These are phyloP conservation scores for Bipolaris gigantea DNA, from an alignment of 2,329 filamentous ascomycete species.

Conservation along the genomic window DNA sequence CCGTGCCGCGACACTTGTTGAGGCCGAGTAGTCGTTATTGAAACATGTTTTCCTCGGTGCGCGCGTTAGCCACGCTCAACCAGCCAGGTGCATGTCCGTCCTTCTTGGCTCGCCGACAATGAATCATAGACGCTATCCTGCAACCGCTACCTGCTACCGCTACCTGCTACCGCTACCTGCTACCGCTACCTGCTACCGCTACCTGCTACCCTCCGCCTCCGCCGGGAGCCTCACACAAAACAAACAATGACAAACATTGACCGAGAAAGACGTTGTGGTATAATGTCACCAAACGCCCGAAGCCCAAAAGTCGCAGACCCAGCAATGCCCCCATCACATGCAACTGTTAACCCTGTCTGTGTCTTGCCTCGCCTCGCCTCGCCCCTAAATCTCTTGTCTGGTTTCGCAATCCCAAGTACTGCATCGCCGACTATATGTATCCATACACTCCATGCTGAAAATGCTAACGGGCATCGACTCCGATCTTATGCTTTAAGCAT, in stretches of 20 bases:
- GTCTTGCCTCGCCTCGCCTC: slow-evolving; percentile 4
- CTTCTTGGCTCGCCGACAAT: slow-evolving; percentile 8
- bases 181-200: not conserved
- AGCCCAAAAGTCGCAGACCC: slow-evolving; percentile 15
- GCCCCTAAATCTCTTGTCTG: not conserved
- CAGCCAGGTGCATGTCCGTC: slow-evolving; percentile 2
- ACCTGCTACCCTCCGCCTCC: not conserved
- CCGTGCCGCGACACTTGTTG: not conserved
- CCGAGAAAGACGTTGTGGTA: slow-evolving; percentile 34
- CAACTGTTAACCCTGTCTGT: slow-evolving; percentile 1
- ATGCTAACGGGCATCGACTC: slow-evolving; percentile 23
- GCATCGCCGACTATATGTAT: slow-evolving; percentile 3
- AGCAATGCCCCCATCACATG: slow-evolving; percentile 15
- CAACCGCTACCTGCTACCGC: not conserved
- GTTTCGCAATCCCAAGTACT: slow-evolving; percentile 18
- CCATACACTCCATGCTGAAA: slow-evolving; percentile 20
- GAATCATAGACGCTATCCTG: not conserved
- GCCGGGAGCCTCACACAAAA: slow-evolving; percentile 3
- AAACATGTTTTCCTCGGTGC: slow-evolving; percentile 6
- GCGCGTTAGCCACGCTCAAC: not conserved
- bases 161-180: not conserved
- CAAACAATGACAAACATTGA: slow-evolving; percentile 11
- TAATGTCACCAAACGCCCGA: slow-evolving; percentile 30
- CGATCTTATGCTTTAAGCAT: slow-evolving; percentile 22
- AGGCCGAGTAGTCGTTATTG: slow-evolving; percentile 1